Evolutionary conservation across 176 grass and related monocot species (phyloP).

Genomic region (Secale cereale): DNA sequence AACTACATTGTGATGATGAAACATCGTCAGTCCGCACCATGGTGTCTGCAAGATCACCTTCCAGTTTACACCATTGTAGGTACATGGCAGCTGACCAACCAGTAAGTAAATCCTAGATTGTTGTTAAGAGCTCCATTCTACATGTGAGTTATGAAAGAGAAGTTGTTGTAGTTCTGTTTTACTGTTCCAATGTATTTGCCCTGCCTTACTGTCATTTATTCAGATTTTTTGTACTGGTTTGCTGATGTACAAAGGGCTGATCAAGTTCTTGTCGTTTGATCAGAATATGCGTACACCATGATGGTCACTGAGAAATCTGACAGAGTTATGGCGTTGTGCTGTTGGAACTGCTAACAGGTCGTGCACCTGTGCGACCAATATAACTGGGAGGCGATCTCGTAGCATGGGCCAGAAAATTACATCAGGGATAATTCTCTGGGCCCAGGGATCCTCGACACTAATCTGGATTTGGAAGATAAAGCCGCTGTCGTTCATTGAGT

Average conservation of each 20-base stretch:
- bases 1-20: too few species aligned
- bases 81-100: too few species aligned
- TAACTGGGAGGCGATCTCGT: conserved; percentile 91
- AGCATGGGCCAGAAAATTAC: conserved; percentile 78
- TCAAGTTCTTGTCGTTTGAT: not conserved
- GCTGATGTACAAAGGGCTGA: conserved; percentile 3
- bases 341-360: conserved; percentile 82
- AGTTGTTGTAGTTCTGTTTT: too few species aligned
- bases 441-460: conserved; percentile 62
- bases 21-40: too few species aligned
- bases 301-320: conserved; percentile 92
- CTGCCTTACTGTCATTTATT: too few species aligned
- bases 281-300: conserved; percentile 99
- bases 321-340: conserved; percentile 95
- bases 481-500: conserved; percentile 53
- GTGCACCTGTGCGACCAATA: conserved; percentile 75
- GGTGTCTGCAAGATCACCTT: too few species aligned
- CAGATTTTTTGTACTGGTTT: not conserved
- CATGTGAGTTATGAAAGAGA: too few species aligned
- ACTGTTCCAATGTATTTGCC: too few species aligned
- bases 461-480: conserved; percentile 69
- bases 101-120: too few species aligned
- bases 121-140: too few species aligned
- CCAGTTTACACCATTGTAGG: too few species aligned
- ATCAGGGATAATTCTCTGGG: conserved; percentile 70